These are phyloP conservation scores for Dipodascopsis tothii DNA, from an alignment of 805 yeast genomes.

Conservation along the genomic window DNA sequence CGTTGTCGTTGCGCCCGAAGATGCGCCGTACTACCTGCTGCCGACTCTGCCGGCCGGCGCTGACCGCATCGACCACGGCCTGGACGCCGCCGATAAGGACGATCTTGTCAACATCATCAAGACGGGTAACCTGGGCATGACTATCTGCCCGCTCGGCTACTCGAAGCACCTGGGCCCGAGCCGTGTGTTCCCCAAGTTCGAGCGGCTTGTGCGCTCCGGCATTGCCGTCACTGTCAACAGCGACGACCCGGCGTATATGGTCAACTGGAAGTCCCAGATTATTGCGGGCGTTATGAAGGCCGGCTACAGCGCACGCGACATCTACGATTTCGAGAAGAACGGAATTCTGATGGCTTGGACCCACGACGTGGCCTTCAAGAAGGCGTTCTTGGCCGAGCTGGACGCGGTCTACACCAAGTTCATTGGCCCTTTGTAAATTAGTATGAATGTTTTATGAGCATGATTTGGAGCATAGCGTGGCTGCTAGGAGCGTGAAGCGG, in stretches of 20 bases:
- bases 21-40: background rate
- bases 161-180: constrained; percentile 9
- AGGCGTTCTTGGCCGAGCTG: constrained; percentile 5
- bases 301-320: constrained; percentile 2
- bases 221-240: constrained; percentile 11
- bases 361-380: constrained; percentile 11
- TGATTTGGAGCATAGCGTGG: too few species aligned
- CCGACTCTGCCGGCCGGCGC: constrained; percentile 10
- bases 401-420: constrained; percentile 1
- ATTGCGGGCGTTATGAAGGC: constrained; percentile 6
- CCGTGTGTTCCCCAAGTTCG: constrained; percentile 5
- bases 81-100: constrained; percentile 9
- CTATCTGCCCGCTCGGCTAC: constrained; percentile 16
- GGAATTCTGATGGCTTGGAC: constrained; percentile 13
- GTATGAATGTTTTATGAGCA: too few species aligned
- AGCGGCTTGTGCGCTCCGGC: background rate
- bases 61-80: constrained; percentile 14
- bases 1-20: background rate
- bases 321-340: constrained; percentile 6
- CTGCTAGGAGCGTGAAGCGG: too few species aligned
- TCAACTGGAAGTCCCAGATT: constrained; percentile 5
- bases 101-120: constrained; percentile 6
- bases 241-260: constrained; percentile 16
- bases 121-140: constrained; percentile 9
- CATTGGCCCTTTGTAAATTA: background rate